Evolutionary conservation across 108 stramenopile genomes (phyloP).

Genomic region (Mediolabrus comicus): DNA sequence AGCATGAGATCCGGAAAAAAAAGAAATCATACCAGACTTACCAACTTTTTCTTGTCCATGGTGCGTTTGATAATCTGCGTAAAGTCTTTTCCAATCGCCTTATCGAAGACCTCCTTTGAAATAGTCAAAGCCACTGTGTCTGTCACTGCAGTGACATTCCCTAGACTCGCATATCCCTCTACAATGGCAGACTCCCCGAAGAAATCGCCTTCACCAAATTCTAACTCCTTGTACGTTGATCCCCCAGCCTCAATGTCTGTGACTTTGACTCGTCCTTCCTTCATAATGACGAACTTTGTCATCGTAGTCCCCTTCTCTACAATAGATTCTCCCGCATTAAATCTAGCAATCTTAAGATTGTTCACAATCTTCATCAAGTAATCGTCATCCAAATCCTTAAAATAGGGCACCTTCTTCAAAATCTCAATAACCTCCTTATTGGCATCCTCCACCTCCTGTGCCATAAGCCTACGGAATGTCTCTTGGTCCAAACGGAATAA

Average conservation of each 20-base stretch:
- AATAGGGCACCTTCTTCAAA: slow-evolving; percentile 66
- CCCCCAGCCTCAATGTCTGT: slow-evolving; percentile 45
- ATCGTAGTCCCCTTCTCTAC: slow-evolving; percentile 50
- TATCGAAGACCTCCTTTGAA: slow-evolving; percentile 49
- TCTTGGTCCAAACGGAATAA: slow-evolving; percentile 80
- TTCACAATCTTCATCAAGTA: slow-evolving; percentile 52
- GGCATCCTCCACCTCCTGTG: slow-evolving; percentile 50
- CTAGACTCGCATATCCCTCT: slow-evolving; percentile 21
- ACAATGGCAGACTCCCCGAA: slow-evolving; percentile 69
- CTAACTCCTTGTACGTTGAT: slow-evolving; percentile 46
- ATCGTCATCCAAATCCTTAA: slow-evolving; percentile 51
- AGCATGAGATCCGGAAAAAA: not conserved
- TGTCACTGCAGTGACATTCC: slow-evolving; percentile 12
- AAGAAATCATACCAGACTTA: slow-evolving; percentile 20
- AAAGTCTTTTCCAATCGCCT: slow-evolving; percentile 53
- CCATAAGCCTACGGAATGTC: slow-evolving; percentile 77
- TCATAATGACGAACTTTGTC: slow-evolving; percentile 76
- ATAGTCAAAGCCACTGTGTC: slow-evolving; percentile 46
- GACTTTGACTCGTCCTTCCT: slow-evolving; percentile 60
- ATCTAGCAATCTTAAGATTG: slow-evolving; percentile 46
- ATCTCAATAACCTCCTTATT: slow-evolving; percentile 66
- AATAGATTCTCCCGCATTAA: slow-evolving; percentile 62
- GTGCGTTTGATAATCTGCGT: slow-evolving; percentile 32
- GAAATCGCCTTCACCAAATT: slow-evolving; percentile 54
- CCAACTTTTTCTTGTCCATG: slow-evolving; percentile 54